Percentiles rank a stretch among this genome's conserved stretches.
These are phyloP conservation scores for Penicillium sp. DNA, from an alignment of 2,329 filamentous ascomycete species.

Conservation along the genomic window DNA sequence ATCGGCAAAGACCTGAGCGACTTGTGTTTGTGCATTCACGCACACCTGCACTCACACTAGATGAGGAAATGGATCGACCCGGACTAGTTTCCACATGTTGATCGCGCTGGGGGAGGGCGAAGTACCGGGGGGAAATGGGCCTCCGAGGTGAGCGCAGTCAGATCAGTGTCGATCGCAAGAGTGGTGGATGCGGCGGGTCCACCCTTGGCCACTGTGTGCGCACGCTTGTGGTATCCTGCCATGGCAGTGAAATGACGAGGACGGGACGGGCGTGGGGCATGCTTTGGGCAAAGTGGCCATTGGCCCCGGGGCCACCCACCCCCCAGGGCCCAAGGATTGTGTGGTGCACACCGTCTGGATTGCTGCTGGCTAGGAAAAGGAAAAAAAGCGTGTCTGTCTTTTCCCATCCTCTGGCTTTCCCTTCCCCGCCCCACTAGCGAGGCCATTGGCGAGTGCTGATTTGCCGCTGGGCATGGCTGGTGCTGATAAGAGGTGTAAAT, in stretches of 20 bases:
- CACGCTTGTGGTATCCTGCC: slow-evolving; percentile 6
- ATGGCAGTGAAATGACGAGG: slow-evolving; percentile 23
- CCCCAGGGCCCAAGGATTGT: background rate
- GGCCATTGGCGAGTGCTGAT: slow-evolving; percentile 8
- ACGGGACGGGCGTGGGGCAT: slow-evolving; percentile 23
- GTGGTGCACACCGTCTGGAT: background rate
- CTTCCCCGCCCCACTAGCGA: background rate
- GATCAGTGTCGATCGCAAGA: slow-evolving; percentile 21
- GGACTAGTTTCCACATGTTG: slow-evolving; percentile 21
- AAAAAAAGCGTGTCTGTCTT: too few relatives aligned
- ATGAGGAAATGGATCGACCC: slow-evolving; percentile 22
- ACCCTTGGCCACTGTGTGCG: background rate
- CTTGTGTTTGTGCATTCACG: slow-evolving; percentile 11
- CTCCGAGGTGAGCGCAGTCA: slow-evolving; percentile 11
- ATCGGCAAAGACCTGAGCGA: slow-evolving; percentile 22
- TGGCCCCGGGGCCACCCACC: background rate
- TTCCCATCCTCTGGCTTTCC: background rate
- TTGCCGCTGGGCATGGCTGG: background rate
- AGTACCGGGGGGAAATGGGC: slow-evolving; percentile 13
- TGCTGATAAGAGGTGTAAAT: slow-evolving; percentile 27
- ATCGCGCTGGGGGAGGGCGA: slow-evolving; percentile 12
- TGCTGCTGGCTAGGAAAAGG: too few relatives aligned
- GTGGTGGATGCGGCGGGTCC: background rate
- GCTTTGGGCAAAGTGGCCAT: slow-evolving; percentile 1
- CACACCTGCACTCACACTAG: slow-evolving; percentile 5